Base-by-base conservation (phyloP, 495 filamentous ascomycete genomes). In the Chaetomium fimeti region DNA sequence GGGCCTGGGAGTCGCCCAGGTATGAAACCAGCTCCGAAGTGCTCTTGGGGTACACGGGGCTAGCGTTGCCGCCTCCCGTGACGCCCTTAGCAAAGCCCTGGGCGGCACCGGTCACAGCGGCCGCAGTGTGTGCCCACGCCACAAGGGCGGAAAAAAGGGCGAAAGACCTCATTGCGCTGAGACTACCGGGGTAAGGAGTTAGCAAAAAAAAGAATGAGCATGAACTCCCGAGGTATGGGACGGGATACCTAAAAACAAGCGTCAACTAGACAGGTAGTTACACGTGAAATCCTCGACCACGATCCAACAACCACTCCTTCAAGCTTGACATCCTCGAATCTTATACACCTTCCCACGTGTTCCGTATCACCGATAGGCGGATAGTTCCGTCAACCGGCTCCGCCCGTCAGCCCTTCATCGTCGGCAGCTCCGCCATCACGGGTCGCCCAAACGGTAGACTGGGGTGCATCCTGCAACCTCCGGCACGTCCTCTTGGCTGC, bases 61-160 rank as follows among this genome's bases (percentile, higher is more conserved):
- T 60, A 25, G 57, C 57, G 28, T 22, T 60, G 27, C 57, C 57
- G 16, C 57, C 57, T 3, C 57, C 57, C 2, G 57, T 60, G 24
- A 60, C 57, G 1, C 57, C 57, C 43, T 60, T 60, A 27, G 57
- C 57, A 12, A 60, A 60, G 13, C 57, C 57, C 36, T 60, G 42
- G 18, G 57, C 57, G 11, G 57, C 57, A 32, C 57, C 57, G 13
- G 57, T 60, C 25, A 60, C 57, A 18, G 57, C 57, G 18, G 57
- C 42, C 2, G 38, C 57, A 1, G 57, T 60, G 24, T 60, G 42
- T 25, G 43, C 57, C 57, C 48, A 42, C 36, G 57, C 57, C 25
- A 16, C 27, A n/a, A 60, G 24, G 42, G 27, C 57, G n/a, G 42
- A 36, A 4, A 47, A 48, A 22, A 60, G 57, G 12, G 27, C 20